Evolutionary conservation across 371 early-diverging fungal genomes (phyloP).

Genomic region (Mucor indicus): DNA sequence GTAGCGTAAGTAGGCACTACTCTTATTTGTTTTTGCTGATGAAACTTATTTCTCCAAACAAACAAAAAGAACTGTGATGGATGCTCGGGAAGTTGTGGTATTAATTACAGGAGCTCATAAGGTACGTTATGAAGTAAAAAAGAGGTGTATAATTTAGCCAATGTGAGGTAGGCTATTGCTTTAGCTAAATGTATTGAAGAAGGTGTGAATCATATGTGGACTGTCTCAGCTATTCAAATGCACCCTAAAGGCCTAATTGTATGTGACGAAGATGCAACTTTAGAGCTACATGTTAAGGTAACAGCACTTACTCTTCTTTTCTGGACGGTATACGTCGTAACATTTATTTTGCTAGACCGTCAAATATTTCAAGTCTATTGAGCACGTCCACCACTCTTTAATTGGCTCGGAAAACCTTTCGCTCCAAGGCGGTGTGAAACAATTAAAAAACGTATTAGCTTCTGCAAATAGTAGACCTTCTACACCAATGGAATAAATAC

Average conservation of each 20-base stretch:
- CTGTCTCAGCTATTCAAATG: constrained; percentile 82
- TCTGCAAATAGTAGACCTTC: constrained; percentile 1
- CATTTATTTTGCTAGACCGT: constrained; percentile 53
- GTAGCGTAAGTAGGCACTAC: constrained; percentile 56
- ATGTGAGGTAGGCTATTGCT: constrained; percentile 54
- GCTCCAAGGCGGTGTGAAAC: constrained; percentile 58
- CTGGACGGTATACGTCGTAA: background rate
- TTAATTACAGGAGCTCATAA: constrained; percentile 87
- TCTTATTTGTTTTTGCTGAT: background rate
- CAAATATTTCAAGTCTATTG: constrained; percentile 88
- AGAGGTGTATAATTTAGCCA: no score
- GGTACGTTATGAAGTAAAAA: constrained; percentile 4
- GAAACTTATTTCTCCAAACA: constrained; percentile 20
- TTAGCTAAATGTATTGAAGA: constrained; percentile 85
- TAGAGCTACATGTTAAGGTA: constrained; percentile 80
- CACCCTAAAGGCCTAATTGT: constrained; percentile 82
- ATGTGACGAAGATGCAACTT: constrained; percentile 85
- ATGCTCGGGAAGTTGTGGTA: constrained; percentile 80
- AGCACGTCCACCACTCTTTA: constrained; percentile 80
- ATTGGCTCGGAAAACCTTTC: constrained; percentile 80
- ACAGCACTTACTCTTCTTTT: background rate
- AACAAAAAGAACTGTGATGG: constrained; percentile 72
- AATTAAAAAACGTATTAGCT: constrained; percentile 6
- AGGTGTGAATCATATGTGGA: constrained; percentile 87
- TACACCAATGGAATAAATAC: constrained; percentile 13